Evolutionary conservation across 495 filamentous ascomycete genomes (phyloP).

Genomic region (Bombardia bombarda): DNA sequence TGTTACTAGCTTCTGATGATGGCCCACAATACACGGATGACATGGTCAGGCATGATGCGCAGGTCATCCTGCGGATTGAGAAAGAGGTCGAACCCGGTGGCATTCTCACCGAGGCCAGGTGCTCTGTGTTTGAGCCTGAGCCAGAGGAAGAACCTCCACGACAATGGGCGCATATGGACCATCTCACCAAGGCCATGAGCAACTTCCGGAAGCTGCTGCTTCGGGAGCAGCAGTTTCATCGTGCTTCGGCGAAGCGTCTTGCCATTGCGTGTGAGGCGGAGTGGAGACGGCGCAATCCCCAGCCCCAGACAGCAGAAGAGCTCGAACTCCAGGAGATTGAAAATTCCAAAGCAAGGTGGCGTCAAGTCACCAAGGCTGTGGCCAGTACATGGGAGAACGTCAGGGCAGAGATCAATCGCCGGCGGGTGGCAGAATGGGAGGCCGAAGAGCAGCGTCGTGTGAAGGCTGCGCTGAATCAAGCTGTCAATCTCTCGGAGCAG

Average conservation of each 20-base stretch:
- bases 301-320: conserved; percentile 65
- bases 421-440: conserved; percentile 69
- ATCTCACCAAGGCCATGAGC: conserved; percentile 71
- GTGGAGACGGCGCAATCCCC: conserved; percentile 59
- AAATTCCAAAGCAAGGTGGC: conserved; percentile 48
- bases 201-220: conserved; percentile 73
- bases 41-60: conserved; percentile 43
- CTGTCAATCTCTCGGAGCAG: conserved; percentile 62
- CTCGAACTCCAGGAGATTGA: conserved; percentile 49
- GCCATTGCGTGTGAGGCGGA: conserved; percentile 52
- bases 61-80: conserved; percentile 52
- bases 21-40: conserved; percentile 43
- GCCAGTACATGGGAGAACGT: conserved; percentile 74
- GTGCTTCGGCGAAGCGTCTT: conserved; percentile 53
- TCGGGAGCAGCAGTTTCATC: conserved; percentile 68
- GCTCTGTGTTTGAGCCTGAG: conserved; percentile 70
- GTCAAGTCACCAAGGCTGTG: conserved; percentile 60
- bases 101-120: conserved; percentile 59
- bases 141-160: conserved; percentile 63
- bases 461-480: conserved; percentile 74
- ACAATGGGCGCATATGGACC: conserved; percentile 78
- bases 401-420: conserved; percentile 62
- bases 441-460: conserved; percentile 74
- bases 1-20: conserved; percentile 46
- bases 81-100: conserved; percentile 67